Conservation (phyloP, 306 rosid genomes). For the Ceratonia siliqua region DNA sequence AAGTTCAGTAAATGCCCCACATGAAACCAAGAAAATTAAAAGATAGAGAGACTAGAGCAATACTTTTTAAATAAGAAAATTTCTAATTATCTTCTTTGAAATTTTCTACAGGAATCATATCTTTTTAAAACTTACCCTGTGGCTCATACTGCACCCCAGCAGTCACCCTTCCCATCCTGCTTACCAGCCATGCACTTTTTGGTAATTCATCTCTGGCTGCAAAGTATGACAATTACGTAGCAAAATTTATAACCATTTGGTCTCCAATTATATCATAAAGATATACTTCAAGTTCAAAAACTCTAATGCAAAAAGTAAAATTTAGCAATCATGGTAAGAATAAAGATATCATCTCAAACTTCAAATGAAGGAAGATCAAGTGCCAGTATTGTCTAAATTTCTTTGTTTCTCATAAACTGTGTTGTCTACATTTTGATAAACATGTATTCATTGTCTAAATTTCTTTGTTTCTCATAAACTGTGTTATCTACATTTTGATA, state of each 20-base stretch:
- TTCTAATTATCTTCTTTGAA: neutral
- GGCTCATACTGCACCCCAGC: conserved; percentile 93
- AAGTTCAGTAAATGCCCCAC: conserved; percentile 10
- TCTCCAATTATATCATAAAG: neutral
- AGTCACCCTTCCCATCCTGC: conserved; percentile 81
- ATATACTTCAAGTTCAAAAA: neutral
- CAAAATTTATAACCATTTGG: conserved; percentile 28
- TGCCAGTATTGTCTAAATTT: neutral
- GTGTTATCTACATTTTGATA: neutral
- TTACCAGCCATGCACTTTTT: conserved; percentile 74
- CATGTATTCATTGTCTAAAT: neutral
- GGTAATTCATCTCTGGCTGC: conserved; percentile 71
- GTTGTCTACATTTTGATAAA: neutral
- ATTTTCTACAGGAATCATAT: conserved; percentile 11
- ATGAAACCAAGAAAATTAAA: neutral
- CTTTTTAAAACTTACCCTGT: conserved; percentile 56
- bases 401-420: neutral
- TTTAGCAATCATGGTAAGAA: neutral
- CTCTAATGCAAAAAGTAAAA: conserved; percentile 4
- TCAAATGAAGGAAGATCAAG: neutral
- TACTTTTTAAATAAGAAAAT: neutral
- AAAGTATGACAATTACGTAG: conserved; percentile 27
- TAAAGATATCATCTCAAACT: neutral
- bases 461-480: neutral
- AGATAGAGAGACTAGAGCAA: neutral